Base-by-base conservation (phyloP, 2,329 filamentous ascomycete species). In the Pyrenochaeta sp. region DNA sequence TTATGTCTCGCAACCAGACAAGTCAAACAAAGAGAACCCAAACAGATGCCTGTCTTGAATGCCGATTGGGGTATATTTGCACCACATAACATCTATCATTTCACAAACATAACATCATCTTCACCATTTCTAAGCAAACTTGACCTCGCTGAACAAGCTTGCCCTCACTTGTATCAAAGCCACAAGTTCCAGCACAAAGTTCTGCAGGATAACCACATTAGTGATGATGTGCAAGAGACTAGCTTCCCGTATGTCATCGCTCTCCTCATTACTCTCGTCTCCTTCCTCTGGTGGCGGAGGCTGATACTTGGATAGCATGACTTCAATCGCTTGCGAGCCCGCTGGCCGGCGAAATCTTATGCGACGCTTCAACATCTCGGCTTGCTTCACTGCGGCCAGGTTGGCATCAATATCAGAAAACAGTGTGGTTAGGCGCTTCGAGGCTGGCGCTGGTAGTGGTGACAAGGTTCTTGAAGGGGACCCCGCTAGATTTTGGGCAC, bases 181-280 rank as follows among this genome's bases (percentile, higher is more conserved):
- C 8, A 75, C 71, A 9, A 80, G 44, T 59, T 80, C 77, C 35
- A 79, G 56, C 14, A 77, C 67, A 50, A 80, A 80, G 47, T 79
- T 74, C 54, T 79, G 77, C 51, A 80, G 47, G 7, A 80, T 68
- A 5, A 79, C 74, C 27, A 77, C 72, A 47, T 80, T 80, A 7
- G 77, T 79, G 22, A 79, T 63, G 20, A 80, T 71, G 53, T 79
- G 77, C 41, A 77, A 64, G 20, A 79, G 53, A 50, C 72, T 77
- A 10, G 74, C 76, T 38, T 74, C 69, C 41, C 61, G 63, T n/a
- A 65, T 52, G 36, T 65, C 58, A 7, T 69, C 63, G 17, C 59
- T 58, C 22, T 44, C 55, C 23, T 51, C 42, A 29, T 43, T 46
- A n/a, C 36, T 43, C 30, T 53, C 51, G 13, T 41, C 45, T 15